Evolutionary conservation across 768 basidiomycete species (phyloP), one percentile per base, ranked within the genome.

Genomic region (Cystoderma amianthinum): DNA sequence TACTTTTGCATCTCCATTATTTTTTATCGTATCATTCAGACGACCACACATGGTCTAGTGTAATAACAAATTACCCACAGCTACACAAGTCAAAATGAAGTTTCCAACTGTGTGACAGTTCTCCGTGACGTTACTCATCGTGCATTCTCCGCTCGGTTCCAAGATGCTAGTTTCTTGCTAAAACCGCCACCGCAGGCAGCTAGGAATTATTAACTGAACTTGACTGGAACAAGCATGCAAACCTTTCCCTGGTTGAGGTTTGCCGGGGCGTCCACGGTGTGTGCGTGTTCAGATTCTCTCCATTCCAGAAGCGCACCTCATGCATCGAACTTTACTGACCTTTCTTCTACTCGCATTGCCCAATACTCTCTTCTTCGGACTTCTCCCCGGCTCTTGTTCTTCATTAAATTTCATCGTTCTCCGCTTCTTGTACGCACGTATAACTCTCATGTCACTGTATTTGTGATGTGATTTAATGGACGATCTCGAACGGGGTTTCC

Each of bases 181-280:
- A 36, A 16, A 17, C 16, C n/a, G 30, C 23, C 22, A 10, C 25
- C 25, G n/a, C 25, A 28, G n/a, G 25, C 25, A 44, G 23, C 20
- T 18, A 19, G 32, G 11, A 25, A 56, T n/a, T n/a, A n/a, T n/a
- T n/a, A n/a, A n/a, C n/a, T n/a, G n/a, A n/a, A n/a, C n/a, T n/a
- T n/a, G n/a, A n/a, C n/a, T n/a, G n/a, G n/a, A n/a, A n/a, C n/a
- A n/a, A n/a, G n/a, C 21, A 77, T 78, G 69, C 55, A 62, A 50
- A 64, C 59, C 43, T 80, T 79, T 59, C 79, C 79, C 21, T 81
- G 78, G 78, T 55, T 67, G 49, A 73, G 71, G 55, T 63, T 80
- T 48, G 64, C 71, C 13, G 63, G 67, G 3, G 50, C 63, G 38
- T 65, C 76, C 3, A 43, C 67, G 41, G 66, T 68, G 44, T 52